Evolutionary conservation across 139 green algal genomes (phyloP), one percentile per base, ranked within the genome.

Genomic region (Coelastrella sp.): DNA sequence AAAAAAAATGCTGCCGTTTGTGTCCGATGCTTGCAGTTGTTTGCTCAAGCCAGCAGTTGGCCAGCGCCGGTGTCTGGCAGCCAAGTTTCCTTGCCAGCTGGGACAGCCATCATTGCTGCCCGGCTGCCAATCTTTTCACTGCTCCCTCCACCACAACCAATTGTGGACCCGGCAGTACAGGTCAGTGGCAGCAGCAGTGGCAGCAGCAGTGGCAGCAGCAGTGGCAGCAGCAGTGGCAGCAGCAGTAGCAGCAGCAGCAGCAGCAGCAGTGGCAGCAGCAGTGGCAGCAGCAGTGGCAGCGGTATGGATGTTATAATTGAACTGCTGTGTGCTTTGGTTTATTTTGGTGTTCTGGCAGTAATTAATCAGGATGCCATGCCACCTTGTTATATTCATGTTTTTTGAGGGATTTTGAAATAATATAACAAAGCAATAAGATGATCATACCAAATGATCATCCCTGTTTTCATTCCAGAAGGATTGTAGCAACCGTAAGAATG

Each of bases 1-100:
- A n/a, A n/a, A n/a, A n/a, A n/a, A n/a, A n/a, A n/a, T n/a, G n/a
- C n/a, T 49, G 35, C 35, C 35, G 35, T 3, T 49, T 49, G 35
- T 49, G 35, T 49, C 35, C 63, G 3, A 22, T 6, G 9, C 14
- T 7, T 91, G 74, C 92, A 96, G 94, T 89, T 95, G 19, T 94
- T 91, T 17, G 59, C 85, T 14, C 92, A 95, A 27, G 92, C 93
- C 78, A 15, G 74, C 19, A 25, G 78, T 9, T 96, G 93, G 94
- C 92, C 92, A 15, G 81, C 93, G 7, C 94, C 94, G 0, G 24
- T 76, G 7, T 59, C 90, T 6, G 94, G 87, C 35, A 74, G 58
- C 61, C 59, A 72, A 1, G 20, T 93, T 59, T 86, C 75, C 8
- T 59, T 93, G n/a, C 90, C 89, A 73, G 82, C 84, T 8, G 86